phyloP scores from a whole-genome alignment of 441 rosid genomes.

The Syzygium malaccense region DNA sequence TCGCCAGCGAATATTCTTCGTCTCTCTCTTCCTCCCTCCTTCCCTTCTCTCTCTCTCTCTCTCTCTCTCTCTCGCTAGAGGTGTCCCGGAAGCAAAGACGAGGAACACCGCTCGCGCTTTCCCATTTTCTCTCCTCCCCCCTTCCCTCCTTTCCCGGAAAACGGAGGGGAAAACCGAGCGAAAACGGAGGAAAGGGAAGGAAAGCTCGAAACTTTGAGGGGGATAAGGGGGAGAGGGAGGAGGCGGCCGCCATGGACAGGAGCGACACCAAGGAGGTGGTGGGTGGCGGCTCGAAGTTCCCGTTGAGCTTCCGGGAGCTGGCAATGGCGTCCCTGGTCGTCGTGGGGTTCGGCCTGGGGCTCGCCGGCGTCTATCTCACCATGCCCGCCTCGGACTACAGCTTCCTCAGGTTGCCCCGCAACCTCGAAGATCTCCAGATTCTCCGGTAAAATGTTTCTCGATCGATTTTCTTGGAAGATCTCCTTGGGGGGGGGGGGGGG shows the following conservation, averaged over 20 bases:
- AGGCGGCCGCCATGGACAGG: background rate
- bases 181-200: background rate
- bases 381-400: constrained; percentile 3
- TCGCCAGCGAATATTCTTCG: background rate
- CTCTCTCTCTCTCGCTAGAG: background rate
- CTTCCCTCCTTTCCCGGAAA: background rate
- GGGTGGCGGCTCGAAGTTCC: background rate
- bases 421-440: constrained; percentile 4
- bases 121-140: background rate
- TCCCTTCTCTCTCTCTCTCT: background rate
- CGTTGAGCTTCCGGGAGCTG: background rate
- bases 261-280: background rate
- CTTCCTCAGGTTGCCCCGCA: constrained; percentile 5
- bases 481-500: too few relatives aligned
- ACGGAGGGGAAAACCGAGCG: background rate
- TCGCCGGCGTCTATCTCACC: background rate
- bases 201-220: background rate
- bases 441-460: background rate
- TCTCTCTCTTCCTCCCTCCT: background rate
- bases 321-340: background rate
- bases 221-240: background rate
- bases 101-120: background rate
- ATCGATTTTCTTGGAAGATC: too few relatives aligned
- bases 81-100: background rate
- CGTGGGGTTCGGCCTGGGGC: background rate